A percentile compares a stretch with the other conserved stretches of the same genome.
Evolutionary conservation across 805 yeast species (phyloP).

Genomic region (Pichia occidentalis): DNA sequence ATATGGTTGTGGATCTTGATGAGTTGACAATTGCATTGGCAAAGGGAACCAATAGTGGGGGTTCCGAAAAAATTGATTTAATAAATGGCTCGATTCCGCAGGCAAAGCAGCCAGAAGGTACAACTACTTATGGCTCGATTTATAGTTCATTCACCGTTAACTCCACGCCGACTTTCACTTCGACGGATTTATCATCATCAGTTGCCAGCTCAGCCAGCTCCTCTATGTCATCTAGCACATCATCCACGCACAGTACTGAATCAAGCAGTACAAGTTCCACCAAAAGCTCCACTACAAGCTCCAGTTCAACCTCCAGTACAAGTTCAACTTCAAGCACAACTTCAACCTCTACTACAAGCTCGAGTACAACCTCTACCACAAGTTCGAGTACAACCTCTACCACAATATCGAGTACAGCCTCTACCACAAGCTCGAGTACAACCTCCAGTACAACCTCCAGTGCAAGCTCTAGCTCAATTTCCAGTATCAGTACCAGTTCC

Average conservation of each 20-base stretch:
- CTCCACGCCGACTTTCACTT: constrained; percentile 7
- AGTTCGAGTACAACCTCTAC: constrained; percentile 1
- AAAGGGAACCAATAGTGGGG: constrained; percentile 33
- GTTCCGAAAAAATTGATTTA: constrained; percentile 34
- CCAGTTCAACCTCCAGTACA: background rate
- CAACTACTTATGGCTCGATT: constrained; percentile 10
- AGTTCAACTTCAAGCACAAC: background rate
- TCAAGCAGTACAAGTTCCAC: no score
- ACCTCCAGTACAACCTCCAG: no score
- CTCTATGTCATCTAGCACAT: background rate
- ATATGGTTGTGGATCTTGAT: constrained; percentile 51
- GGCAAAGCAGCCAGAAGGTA: constrained; percentile 9
- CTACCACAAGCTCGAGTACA: background rate
- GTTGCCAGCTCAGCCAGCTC: background rate
- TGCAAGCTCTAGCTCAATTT: no score
- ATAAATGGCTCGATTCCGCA: constrained; percentile 28
- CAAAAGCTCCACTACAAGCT: background rate
- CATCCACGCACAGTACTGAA: no score
- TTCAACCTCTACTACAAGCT: background rate
- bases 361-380: constrained; percentile 1
- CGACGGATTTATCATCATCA: constrained; percentile 1
- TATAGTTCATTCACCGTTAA: constrained; percentile 10
- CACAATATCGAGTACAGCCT: background rate
- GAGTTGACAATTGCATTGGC: constrained; percentile 39
- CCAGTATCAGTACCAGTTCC: no score